Percentiles rank a stretch among this genome's conserved stretches.
phyloP scores from a whole-genome alignment of 768 basidiomycete species.

The Tricholoma matsutake region DNA sequence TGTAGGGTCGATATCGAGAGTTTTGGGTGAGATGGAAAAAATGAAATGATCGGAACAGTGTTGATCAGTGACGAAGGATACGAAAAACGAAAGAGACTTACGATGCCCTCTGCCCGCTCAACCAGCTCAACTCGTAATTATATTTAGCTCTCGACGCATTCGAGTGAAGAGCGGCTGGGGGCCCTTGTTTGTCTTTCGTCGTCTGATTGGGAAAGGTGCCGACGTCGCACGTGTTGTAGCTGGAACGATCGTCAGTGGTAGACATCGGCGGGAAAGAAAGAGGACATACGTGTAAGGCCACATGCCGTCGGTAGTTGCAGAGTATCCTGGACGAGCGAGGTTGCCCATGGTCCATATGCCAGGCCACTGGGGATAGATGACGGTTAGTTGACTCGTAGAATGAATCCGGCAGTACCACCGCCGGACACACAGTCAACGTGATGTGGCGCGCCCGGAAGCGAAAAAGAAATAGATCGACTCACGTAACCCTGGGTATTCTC shows the following conservation, averaged over 20 bases:
- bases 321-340: slow-evolving; percentile 77
- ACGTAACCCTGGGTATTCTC: slow-evolving; percentile 49
- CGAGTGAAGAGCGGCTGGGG: slow-evolving; percentile 57
- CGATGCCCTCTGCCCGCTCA: slow-evolving; percentile 77
- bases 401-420: too few relatives aligned
- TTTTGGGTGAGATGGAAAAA: too few relatives aligned
- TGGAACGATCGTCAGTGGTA: slow-evolving; percentile 16
- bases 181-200: slow-evolving; percentile 44
- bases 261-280: not conserved
- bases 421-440: too few relatives aligned
- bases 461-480: slow-evolving; percentile 20
- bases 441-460: not conserved
- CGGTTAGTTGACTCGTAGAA: not conserved
- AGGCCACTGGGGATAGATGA: slow-evolving; percentile 55
- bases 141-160: slow-evolving; percentile 45
- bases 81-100: slow-evolving; percentile 27
- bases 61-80: not conserved
- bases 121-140: slow-evolving; percentile 64
- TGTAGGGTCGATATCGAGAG: too few relatives aligned
- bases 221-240: slow-evolving; percentile 67
- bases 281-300: slow-evolving; percentile 75
- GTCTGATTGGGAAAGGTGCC: slow-evolving; percentile 81
- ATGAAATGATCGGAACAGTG: not conserved
- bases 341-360: slow-evolving; percentile 91
- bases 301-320: slow-evolving; percentile 74